Percentiles rank a stretch among this genome's conserved stretches.
phyloP scores from a whole-genome alignment of 139 green algal species.

The Auxenochlorella pyrenoidosa region DNA sequence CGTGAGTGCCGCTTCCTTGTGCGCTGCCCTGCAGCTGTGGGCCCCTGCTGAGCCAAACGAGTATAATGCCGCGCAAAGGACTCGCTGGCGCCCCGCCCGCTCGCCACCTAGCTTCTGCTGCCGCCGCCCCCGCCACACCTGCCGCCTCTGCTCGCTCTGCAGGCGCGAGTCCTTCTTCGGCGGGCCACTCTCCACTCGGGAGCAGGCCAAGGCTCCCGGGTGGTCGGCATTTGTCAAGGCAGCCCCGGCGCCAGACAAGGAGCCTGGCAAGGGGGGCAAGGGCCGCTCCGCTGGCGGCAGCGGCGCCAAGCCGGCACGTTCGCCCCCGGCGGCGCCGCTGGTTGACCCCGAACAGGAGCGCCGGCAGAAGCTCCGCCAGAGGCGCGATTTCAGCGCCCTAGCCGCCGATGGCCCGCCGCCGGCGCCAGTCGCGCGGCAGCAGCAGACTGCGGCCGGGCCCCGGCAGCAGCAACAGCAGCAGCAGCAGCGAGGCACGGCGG shows the following conservation, averaged over 20 bases:
- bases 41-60: too few relatives aligned
- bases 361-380: background rate
- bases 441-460: constrained; percentile 3
- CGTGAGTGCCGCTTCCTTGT: constrained; percentile 1
- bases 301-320: background rate
- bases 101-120: background rate
- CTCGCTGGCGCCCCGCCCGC: too few relatives aligned
- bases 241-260: background rate
- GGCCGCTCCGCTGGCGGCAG: background rate
- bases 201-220: constrained; percentile 17
- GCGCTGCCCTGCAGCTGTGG: too few relatives aligned
- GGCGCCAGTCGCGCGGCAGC: background rate
- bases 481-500: background rate
- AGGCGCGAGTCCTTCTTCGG: constrained; percentile 44
- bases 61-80: too few relatives aligned
- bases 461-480: background rate
- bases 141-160: background rate
- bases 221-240: constrained; percentile 26
- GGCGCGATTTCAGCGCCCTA: constrained; percentile 23
- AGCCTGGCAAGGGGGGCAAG: background rate
- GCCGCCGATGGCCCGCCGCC: background rate
- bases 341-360: background rate
- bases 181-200: constrained; percentile 27
- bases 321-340: background rate
- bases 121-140: background rate